Evolutionary conservation across 805 yeast species (phyloP), one percentile per base, ranked within the genome.

Genomic region (Hanseniaspora clermontiae): DNA sequence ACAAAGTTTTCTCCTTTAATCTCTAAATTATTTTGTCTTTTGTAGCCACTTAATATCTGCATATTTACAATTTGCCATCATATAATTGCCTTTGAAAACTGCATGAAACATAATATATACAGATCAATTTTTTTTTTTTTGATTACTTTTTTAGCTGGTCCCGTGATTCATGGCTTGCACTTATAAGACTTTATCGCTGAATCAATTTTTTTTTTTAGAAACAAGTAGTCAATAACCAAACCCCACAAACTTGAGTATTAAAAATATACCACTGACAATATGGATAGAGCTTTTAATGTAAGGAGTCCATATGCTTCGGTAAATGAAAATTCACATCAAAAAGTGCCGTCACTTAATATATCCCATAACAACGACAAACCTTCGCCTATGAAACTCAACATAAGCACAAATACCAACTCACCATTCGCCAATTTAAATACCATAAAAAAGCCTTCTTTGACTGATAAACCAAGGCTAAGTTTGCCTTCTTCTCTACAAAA

Each of bases 201-300:
- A n/a, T n/a, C n/a, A n/a, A n/a, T n/a, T n/a, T n/a, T n/a, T n/a
- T n/a, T 24, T 24, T 24, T 24, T 24, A 32, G 10, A n/a, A n/a
- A 17, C 5, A 39, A 5, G 7, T 39, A 3, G 7, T 17, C 12
- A 11, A 7, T 8, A 17, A 39, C 20, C 32, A 24, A 27, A 43
- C 31, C 31, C 12, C 20, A 24, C 20, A 43, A 12, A 20, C 14
- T 5, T 11, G 11, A 38, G 7, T 9, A 3, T 40, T 19, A 2
- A 17, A 4, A 17, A 17, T 40, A 7, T 27, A 29, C 5, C 10
- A 24, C n/a, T 29, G 5, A 29, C 8, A 42, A n/a, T 14, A 51
- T 51, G 55, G 55, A 51, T n/a, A 19, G 17, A 10, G 49, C 37
- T 7, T 51, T 51, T 43, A 51, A 51, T 36, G 55, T 51, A 9